phyloP scores from a whole-genome alignment of 106 monocot genomes.

The Gastrodia elata region DNA sequence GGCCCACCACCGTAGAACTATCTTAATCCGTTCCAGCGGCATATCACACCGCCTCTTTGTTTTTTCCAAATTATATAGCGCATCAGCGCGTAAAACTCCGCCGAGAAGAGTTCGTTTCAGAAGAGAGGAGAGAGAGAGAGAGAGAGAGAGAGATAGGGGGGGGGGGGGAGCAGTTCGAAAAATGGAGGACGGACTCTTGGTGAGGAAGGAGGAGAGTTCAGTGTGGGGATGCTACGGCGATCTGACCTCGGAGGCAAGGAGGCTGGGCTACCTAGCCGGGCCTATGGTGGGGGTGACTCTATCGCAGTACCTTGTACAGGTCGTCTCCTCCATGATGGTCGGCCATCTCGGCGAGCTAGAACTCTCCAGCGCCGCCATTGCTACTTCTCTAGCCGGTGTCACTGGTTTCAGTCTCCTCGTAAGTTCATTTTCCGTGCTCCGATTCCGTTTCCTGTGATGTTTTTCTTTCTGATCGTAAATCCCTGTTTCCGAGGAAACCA shows the following conservation, averaged over 20 bases:
- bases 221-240: slow-evolving; percentile 4
- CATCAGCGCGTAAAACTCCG: no score
- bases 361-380: slow-evolving; percentile 52
- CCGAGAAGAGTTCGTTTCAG: no score
- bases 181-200: slow-evolving; percentile 7
- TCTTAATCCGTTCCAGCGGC: no score
- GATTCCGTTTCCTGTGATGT: background rate
- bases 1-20: no score
- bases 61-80: no score
- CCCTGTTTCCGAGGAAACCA: no score
- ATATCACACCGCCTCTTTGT: no score
- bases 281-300: slow-evolving; percentile 53
- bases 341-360: slow-evolving; percentile 58
- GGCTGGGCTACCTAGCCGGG: slow-evolving; percentile 26
- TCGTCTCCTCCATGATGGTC: slow-evolving; percentile 57
- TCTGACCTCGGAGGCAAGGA: slow-evolving; percentile 22
- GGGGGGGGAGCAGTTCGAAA: no score
- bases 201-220: slow-evolving; percentile 6
- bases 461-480: no score
- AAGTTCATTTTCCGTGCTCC: slow-evolving; percentile 2
- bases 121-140: no score
- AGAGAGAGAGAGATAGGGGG: background rate
- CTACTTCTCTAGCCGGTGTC: slow-evolving; percentile 48
- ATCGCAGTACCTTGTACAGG: slow-evolving; percentile 36
- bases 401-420: slow-evolving; percentile 79